phyloP scores from a whole-genome alignment of 1,284 basidiomycete genomes.

The Cutaneotrichosporon mucoides region DNA sequence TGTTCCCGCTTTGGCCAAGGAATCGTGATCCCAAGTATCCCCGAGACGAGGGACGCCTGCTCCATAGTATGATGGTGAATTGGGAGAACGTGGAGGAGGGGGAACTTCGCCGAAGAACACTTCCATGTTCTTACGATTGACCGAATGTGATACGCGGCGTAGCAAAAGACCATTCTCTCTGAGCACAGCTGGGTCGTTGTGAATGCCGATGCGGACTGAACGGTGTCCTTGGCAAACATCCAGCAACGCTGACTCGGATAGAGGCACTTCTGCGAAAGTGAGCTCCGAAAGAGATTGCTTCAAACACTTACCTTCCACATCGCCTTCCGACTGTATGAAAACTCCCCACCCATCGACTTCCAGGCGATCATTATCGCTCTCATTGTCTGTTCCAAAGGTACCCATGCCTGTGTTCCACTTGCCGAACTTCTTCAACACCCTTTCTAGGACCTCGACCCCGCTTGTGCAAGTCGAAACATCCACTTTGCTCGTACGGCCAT shows the following conservation, averaged over 20 bases:
- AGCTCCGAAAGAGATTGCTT: background rate
- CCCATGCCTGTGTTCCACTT: conserved; percentile 54
- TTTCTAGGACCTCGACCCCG: conserved; percentile 77
- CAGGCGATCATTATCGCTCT: conserved; percentile 57
- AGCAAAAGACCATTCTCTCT: conserved; percentile 80
- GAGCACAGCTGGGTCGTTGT: conserved; percentile 9
- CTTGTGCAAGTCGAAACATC: conserved; percentile 72
- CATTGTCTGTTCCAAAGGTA: conserved; percentile 39
- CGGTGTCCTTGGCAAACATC: conserved; percentile 79
- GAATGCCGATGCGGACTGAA: conserved; percentile 52
- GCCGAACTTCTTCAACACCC: conserved; percentile 80
- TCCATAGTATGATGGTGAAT: conserved; percentile 48
- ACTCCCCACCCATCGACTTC: conserved; percentile 85
- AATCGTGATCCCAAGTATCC: conserved; percentile 7
- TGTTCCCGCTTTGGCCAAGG: background rate
- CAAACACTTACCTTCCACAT: conserved; percentile 55
- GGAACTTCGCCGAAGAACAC: conserved; percentile 59
- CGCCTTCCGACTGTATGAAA: conserved; percentile 59
- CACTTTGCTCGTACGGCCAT: conserved; percentile 67
- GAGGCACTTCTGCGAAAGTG: conserved; percentile 56
- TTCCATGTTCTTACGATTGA: conserved; percentile 54
- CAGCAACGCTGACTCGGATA: conserved; percentile 80
- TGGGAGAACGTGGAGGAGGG: conserved; percentile 51
- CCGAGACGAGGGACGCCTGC: conserved; percentile 29
- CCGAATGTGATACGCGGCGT: conserved; percentile 54